A percentile compares a stretch with the other conserved stretches of the same genome.
Evolutionary conservation across 805 yeast species (phyloP).

Genomic region (Komagataella populi): DNA sequence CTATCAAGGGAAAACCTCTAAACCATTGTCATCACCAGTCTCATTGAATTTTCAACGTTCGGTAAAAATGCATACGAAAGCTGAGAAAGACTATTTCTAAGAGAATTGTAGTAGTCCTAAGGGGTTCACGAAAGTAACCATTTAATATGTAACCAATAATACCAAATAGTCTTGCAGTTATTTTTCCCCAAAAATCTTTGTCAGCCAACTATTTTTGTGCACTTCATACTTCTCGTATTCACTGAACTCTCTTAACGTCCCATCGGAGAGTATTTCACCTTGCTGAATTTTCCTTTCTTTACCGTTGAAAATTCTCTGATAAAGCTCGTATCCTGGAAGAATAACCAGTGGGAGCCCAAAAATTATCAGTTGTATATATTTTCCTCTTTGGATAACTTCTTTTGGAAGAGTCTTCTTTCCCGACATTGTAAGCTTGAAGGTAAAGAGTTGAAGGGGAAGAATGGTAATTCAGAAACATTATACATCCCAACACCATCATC

Average conservation of each 20-base stretch:
- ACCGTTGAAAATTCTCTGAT: slow-evolving; percentile 21
- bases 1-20: not conserved
- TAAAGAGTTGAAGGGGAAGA: slow-evolving; percentile 4
- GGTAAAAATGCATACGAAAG: not conserved
- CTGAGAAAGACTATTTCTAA: not conserved
- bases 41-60: not conserved
- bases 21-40: not conserved
- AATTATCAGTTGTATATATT: slow-evolving; percentile 16
- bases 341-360: slow-evolving; percentile 15
- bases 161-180: slow-evolving; percentile 2
- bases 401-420: slow-evolving; percentile 6
- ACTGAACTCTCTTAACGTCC: slow-evolving; percentile 26
- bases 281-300: slow-evolving; percentile 28
- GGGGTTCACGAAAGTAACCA: not conserved
- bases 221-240: slow-evolving; percentile 24
- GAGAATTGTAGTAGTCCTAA: too few relatives aligned
- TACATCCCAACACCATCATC: slow-evolving; percentile 8
- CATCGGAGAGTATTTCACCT: slow-evolving; percentile 31
- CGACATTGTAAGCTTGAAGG: not conserved
- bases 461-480: slow-evolving; percentile 7
- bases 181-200: slow-evolving; percentile 28
- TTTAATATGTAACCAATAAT: too few relatives aligned
- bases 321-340: slow-evolving; percentile 17
- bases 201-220: slow-evolving; percentile 24
- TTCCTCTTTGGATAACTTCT: slow-evolving; percentile 11